These are phyloP conservation scores for Didymellaceae sp. DNA, from an alignment of 2,329 filamentous ascomycete genomes.

Conservation along the genomic window DNA sequence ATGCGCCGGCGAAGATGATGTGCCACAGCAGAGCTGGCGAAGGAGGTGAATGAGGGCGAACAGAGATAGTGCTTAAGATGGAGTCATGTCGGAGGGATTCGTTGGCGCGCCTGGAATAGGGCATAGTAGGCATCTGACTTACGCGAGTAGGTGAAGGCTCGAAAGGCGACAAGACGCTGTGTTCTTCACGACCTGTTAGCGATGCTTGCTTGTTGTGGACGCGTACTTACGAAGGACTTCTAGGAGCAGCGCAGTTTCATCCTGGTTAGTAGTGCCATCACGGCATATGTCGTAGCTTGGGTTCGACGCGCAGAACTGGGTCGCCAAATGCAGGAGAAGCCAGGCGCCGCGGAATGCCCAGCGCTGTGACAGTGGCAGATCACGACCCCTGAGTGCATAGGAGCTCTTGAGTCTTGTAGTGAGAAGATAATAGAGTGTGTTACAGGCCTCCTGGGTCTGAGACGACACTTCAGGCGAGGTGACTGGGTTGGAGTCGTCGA, in stretches of 20 bases:
- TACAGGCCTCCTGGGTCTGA: neutral
- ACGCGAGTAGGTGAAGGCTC: neutral
- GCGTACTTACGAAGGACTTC: constrained; percentile 18
- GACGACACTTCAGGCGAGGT: no score
- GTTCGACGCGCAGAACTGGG: constrained; percentile 25
- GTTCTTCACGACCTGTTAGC: neutral
- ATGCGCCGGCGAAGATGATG: constrained; percentile 21
- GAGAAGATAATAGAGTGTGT: constrained; percentile 20
- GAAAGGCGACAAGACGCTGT: neutral
- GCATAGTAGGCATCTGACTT: constrained; percentile 12
- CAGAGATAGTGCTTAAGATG: neutral
- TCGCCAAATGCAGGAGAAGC: constrained; percentile 24
- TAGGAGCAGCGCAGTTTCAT: constrained; percentile 17
- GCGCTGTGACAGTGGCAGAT: constrained; percentile 19
- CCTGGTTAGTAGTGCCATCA: neutral
- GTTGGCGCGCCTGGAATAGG: neutral
- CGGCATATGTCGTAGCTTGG: constrained; percentile 20
- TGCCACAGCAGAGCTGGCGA: constrained; percentile 21
- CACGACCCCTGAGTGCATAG: constrained; percentile 13
- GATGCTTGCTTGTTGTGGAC: no score
- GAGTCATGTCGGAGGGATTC: constrained; percentile 15
- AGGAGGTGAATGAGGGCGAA: neutral
- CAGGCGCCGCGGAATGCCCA: constrained; percentile 29
- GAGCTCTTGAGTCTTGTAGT: constrained; percentile 14
- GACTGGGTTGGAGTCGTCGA: no score